These are phyloP conservation scores for Haematococcus sp. DNA, from an alignment of 139 green algal genomes.

Conservation along the genomic window DNA sequence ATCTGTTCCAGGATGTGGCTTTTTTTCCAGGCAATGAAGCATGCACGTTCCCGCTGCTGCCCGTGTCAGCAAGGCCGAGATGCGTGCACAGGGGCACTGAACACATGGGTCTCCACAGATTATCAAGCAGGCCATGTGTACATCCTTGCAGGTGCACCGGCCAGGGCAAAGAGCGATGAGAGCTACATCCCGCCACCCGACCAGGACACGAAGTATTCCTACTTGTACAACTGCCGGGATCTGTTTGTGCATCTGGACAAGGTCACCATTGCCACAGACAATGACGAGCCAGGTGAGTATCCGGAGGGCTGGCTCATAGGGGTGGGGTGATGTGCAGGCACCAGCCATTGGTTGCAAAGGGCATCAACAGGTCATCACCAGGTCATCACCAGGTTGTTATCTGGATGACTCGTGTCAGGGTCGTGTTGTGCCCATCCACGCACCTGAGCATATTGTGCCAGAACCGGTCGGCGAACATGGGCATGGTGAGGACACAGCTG, in stretches of 20 bases:
- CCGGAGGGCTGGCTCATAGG: background rate
- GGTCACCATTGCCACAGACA: conserved; percentile 2
- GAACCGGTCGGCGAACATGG: too few species aligned
- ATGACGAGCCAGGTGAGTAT: background rate
- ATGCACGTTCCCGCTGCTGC: too few species aligned
- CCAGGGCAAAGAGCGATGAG: background rate
- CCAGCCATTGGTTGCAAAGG: background rate
- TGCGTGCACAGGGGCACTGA: background rate
- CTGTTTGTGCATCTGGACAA: background rate
- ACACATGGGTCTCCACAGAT: too few species aligned
- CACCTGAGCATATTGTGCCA: too few species aligned
- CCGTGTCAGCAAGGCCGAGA: too few species aligned
- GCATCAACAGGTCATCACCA: too few species aligned
- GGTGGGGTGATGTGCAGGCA: background rate
- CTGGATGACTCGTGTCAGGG: too few species aligned
- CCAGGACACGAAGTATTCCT: background rate
- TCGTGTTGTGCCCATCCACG: background rate
- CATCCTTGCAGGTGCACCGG: background rate
- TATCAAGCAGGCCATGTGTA: too few species aligned
- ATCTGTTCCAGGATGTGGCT: too few species aligned
- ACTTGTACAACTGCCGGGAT: background rate
- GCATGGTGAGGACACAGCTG: too few species aligned
- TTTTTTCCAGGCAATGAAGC: too few species aligned
- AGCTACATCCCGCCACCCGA: background rate
- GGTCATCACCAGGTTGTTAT: too few species aligned